Percentiles rank a stretch among this genome's conserved stretches.
Conservation (phyloP, 2,329 filamentous ascomycete genomes). For the Beauveria scarabaeidicola region DNA sequence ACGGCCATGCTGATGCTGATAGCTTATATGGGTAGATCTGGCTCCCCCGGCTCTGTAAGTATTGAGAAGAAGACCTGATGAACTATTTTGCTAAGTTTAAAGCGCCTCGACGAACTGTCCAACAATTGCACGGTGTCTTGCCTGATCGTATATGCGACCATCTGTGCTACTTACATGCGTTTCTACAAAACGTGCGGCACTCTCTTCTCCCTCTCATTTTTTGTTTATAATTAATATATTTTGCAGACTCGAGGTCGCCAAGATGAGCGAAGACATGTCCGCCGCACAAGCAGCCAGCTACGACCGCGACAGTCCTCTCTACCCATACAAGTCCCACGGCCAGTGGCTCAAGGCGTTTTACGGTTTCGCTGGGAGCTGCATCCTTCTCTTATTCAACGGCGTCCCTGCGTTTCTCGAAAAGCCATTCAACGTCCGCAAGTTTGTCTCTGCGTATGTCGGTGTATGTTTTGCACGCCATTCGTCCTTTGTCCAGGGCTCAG, state of each 20-base stretch:
- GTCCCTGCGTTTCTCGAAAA: constrained; percentile 23
- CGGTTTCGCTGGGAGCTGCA: constrained; percentile 24
- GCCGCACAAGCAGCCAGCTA: constrained; percentile 25
- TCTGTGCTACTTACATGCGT: constrained; percentile 31
- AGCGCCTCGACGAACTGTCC: constrained; percentile 29
- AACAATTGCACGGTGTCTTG: constrained; percentile 30
- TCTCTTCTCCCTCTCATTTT: neutral
- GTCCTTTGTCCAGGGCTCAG: no score
- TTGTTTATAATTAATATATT: neutral
- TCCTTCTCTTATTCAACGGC: constrained; percentile 28
- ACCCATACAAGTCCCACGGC: constrained; percentile 31
- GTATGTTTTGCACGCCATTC: constrained; percentile 19
- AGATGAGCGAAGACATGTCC: constrained; percentile 29
- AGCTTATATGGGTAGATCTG: constrained; percentile 30
- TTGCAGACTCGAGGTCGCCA: constrained; percentile 28
- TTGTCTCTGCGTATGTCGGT: constrained; percentile 31
- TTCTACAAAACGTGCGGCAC: constrained; percentile 28
- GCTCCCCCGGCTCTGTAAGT: constrained; percentile 27
- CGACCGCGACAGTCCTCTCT: constrained; percentile 26
- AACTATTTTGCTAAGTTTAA: constrained; percentile 5
- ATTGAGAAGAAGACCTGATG: neutral
- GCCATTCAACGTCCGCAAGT: constrained; percentile 27
- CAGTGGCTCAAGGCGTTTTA: constrained; percentile 31
- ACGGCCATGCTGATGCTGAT: constrained; percentile 30
- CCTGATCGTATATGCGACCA: constrained; percentile 31